These are phyloP conservation scores for Crithidia bombi DNA, from an alignment of 208 protist species.

Conservation along the genomic window DNA sequence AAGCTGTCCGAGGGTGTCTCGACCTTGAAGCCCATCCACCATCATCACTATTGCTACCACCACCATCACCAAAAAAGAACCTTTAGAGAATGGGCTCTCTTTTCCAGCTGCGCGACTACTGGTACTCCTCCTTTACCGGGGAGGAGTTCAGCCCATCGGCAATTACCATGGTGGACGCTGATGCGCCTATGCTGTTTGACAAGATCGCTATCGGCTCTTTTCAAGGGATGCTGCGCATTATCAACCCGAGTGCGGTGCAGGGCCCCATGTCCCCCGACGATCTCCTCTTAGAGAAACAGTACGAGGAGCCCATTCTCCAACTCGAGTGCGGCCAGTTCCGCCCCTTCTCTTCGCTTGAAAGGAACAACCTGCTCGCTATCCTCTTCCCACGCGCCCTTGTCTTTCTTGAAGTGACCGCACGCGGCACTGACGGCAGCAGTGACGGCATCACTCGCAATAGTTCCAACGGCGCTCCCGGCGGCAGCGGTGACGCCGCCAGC, in stretches of 20 bases:
- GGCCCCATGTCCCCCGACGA: constrained; percentile 66
- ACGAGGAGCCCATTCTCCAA: constrained; percentile 89
- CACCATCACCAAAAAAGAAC: not conserved
- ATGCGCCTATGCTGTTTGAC: constrained; percentile 54
- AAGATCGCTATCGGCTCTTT: constrained; percentile 89
- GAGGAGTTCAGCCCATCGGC: constrained; percentile 84
- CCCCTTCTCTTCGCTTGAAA: constrained; percentile 29
- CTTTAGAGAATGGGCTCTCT: constrained; percentile 95
- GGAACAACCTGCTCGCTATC: constrained; percentile 73
- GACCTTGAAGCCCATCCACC: no score
- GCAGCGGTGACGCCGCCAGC: constrained; percentile 5
- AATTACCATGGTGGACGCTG: constrained; percentile 73
- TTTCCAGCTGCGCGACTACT: constrained; percentile 92
- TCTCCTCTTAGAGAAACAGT: constrained; percentile 84
- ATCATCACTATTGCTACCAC: no score
- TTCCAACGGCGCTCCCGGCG: not conserved
- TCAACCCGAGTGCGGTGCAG: constrained; percentile 59
- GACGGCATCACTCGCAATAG: not conserved
- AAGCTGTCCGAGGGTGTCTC: no score
- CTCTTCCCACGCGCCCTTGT: constrained; percentile 81
- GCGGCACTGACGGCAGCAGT: constrained; percentile 10
- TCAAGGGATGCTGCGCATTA: constrained; percentile 82
- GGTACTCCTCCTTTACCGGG: constrained; percentile 71
- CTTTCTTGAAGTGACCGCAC: constrained; percentile 41
- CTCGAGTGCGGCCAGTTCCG: constrained; percentile 79